Conservation (phyloP, 305 asterid species). For the Fraxinus sp. region DNA sequence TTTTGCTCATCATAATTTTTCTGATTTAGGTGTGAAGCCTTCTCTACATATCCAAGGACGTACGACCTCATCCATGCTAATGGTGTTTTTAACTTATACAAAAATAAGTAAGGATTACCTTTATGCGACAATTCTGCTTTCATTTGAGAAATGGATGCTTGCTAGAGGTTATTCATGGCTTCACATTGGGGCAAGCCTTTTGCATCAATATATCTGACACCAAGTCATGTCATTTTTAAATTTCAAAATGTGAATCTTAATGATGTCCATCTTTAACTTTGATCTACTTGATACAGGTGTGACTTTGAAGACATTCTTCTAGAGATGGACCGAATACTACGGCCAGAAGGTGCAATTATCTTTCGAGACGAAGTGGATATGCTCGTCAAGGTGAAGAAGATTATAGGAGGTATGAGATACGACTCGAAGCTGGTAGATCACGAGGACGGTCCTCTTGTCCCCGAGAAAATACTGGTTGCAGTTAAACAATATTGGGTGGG, state of each 20-base stretch:
- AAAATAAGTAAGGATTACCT: slow-evolving; percentile 61
- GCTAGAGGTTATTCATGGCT: neutral
- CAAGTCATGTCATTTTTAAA: neutral
- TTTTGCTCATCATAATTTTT: slow-evolving; percentile 9
- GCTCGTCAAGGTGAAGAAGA: slow-evolving; percentile 72
- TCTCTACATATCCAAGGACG: slow-evolving; percentile 93
- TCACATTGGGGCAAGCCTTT: neutral
- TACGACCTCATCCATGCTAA: slow-evolving; percentile 90
- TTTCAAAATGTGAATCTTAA: neutral
- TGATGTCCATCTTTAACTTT: neutral
- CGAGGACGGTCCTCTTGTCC: slow-evolving; percentile 87
- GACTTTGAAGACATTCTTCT: slow-evolving; percentile 77
- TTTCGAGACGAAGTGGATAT: slow-evolving; percentile 81
- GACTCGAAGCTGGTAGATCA: slow-evolving; percentile 76
- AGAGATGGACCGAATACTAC: slow-evolving; percentile 88
- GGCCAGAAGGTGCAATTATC: slow-evolving; percentile 96
- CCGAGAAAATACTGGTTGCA: slow-evolving; percentile 70
- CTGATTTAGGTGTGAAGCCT: slow-evolving; percentile 78
- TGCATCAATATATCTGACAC: neutral
- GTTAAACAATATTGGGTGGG: slow-evolving; percentile 88
- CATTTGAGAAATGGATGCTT: neutral
- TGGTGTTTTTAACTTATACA: slow-evolving; percentile 81
- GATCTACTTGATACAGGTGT: slow-evolving; percentile 44
- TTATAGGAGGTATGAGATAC: slow-evolving; percentile 74
- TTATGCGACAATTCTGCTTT: neutral